Conservation (phyloP, 108 stramenopile genomes). For the Nitzschia putrida region DNA sequence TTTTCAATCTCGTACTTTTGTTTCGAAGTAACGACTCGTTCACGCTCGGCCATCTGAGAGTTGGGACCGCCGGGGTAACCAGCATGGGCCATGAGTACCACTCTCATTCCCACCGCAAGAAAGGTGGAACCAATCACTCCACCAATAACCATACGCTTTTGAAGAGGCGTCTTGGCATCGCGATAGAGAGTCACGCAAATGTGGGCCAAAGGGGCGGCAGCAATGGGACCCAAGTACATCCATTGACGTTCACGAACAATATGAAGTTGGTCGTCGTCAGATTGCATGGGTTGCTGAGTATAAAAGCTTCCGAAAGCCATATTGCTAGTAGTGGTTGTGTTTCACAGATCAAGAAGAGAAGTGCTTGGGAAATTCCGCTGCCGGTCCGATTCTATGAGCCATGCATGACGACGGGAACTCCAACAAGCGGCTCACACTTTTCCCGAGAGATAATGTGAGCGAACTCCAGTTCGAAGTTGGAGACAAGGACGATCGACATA, state of each 20-base stretch:
- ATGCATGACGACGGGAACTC: too few relatives aligned
- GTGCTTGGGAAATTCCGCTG: too few relatives aligned
- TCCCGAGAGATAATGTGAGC: too few relatives aligned
- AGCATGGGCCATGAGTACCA: slow-evolving; percentile 51
- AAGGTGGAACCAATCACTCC: slow-evolving; percentile 50
- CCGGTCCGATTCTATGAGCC: too few relatives aligned
- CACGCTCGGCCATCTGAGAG: slow-evolving; percentile 19
- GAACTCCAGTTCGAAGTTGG: too few relatives aligned
- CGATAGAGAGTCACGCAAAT: slow-evolving; percentile 53
- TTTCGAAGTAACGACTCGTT: slow-evolving; percentile 30
- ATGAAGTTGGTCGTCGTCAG: not conserved
- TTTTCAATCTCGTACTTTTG: slow-evolving; percentile 41
- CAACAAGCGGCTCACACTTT: too few relatives aligned
- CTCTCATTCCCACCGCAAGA: slow-evolving; percentile 38
- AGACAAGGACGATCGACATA: too few relatives aligned
- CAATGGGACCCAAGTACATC: slow-evolving; percentile 56
- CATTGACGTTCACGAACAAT: slow-evolving; percentile 50
- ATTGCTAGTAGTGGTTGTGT: too few relatives aligned
- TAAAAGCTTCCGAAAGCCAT: too few relatives aligned
- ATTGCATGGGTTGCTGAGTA: too few relatives aligned
- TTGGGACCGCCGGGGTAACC: slow-evolving; percentile 48
- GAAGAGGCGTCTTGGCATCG: slow-evolving; percentile 48
- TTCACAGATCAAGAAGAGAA: too few relatives aligned
- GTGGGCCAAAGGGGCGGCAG: slow-evolving; percentile 50
- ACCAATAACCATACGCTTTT: slow-evolving; percentile 42